Conservation (phyloP, 306 rosid species). For the Cucumis sativus region DNA sequence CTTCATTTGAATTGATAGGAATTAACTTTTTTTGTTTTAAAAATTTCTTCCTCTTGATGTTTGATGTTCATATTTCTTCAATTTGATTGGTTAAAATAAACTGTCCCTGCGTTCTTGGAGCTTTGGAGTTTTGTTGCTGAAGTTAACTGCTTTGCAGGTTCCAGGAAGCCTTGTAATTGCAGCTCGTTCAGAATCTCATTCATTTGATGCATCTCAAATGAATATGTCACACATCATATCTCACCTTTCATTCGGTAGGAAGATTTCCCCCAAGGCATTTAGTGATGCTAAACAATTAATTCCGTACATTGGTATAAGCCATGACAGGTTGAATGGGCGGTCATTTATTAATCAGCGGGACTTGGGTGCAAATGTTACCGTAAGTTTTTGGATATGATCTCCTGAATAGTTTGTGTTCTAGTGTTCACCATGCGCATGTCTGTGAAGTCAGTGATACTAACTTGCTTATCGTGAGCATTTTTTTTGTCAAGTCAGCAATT, state of each 20-base stretch:
- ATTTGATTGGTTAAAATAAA: not conserved
- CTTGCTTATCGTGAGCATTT: not conserved
- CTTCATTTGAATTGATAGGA: not conserved
- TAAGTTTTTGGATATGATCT: slow-evolving; percentile 33
- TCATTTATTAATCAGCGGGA: slow-evolving; percentile 62
- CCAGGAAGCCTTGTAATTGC: slow-evolving; percentile 79
- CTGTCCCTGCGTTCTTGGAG: not conserved
- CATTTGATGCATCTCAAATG: slow-evolving; percentile 88
- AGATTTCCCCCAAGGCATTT: slow-evolving; percentile 44
- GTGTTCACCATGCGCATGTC: not conserved
- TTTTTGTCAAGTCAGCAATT: not conserved
- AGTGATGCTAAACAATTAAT: slow-evolving; percentile 56
- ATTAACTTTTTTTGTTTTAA: not conserved
- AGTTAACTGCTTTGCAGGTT: slow-evolving; percentile 42
- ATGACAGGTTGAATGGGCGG: slow-evolving; percentile 77
- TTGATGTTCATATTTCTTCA: not conserved
- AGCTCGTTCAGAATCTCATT: slow-evolving; percentile 83
- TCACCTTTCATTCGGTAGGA: slow-evolving; percentile 73
- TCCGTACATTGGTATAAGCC: slow-evolving; percentile 72
- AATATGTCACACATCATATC: slow-evolving; percentile 88
- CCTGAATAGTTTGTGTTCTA: not conserved
- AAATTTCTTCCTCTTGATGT: not conserved
- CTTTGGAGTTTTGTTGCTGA: slow-evolving; percentile 1
- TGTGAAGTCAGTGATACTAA: not conserved
- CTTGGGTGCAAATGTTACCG: slow-evolving; percentile 70